Conservation (phyloP, 2,329 filamentous ascomycete species). For the Fusarium compactum region DNA sequence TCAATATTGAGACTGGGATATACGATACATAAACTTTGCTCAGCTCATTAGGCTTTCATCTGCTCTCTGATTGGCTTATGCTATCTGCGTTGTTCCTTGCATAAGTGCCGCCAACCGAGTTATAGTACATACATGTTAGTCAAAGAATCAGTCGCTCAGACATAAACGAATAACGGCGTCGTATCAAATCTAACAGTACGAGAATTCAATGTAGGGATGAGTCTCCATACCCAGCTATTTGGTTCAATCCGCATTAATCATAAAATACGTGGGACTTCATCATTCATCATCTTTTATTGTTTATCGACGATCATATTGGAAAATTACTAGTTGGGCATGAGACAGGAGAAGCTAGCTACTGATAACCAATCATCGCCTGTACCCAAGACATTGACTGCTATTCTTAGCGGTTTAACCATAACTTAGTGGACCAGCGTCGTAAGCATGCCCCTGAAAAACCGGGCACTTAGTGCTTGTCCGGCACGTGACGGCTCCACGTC, state of each 20-base stretch:
- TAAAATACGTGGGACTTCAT: constrained; percentile 8
- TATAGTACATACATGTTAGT: background rate
- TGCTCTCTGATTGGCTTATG: constrained; percentile 12
- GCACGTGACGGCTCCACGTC: constrained; percentile 39
- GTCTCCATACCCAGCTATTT: background rate
- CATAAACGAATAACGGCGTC: background rate
- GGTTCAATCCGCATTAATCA: background rate
- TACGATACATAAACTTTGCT: constrained; percentile 16
- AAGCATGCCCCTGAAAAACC: constrained; percentile 45
- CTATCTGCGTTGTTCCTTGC: constrained; percentile 33
- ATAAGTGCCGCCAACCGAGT: constrained; percentile 22
- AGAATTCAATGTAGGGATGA: constrained; percentile 1
- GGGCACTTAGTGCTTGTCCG: constrained; percentile 30
- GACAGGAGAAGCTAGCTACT: constrained; percentile 39
- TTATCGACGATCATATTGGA: constrained; percentile 36
- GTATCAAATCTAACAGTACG: constrained; percentile 24
- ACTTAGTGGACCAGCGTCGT: constrained; percentile 31
- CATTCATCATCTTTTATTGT: constrained; percentile 29
- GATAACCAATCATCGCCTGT: constrained; percentile 31
- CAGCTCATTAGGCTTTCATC: constrained; percentile 25
- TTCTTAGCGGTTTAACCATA: constrained; percentile 42
- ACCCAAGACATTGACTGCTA: constrained; percentile 30
- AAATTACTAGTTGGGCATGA: constrained; percentile 43
- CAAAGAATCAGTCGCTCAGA: background rate
- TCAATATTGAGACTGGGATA: constrained; percentile 26